These are phyloP conservation scores for Fomitopsis pinicola DNA, from an alignment of 1,284 basidiomycete species.

Conservation along the genomic window DNA sequence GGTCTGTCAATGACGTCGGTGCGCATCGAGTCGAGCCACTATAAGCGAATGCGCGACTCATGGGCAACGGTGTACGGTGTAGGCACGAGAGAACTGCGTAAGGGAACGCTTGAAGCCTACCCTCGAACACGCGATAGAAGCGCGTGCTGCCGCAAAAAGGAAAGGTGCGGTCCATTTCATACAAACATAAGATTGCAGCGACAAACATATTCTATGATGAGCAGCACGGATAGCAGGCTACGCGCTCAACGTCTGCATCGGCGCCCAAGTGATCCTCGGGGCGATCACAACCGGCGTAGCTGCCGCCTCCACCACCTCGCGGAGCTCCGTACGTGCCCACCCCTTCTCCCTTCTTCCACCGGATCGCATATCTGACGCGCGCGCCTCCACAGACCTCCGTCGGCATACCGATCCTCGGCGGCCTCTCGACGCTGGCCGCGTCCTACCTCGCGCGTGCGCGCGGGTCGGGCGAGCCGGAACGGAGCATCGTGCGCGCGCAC, in stretches of 20 bases:
- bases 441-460: constrained; percentile 66
- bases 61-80: background rate
- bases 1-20: background rate
- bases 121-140: constrained; percentile 22
- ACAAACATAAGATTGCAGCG: background rate
- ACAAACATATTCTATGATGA: background rate
- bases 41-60: background rate
- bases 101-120: constrained; percentile 30
- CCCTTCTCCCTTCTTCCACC: background rate
- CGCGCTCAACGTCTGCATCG: constrained; percentile 51
- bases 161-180: constrained; percentile 17
- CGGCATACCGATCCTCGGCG: constrained; percentile 37
- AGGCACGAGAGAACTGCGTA: constrained; percentile 19
- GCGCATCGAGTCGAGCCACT: background rate
- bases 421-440: constrained; percentile 58
- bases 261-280: constrained; percentile 56
- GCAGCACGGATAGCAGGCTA: constrained; percentile 45
- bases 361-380: background rate
- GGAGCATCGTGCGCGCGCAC: constrained; percentile 45
- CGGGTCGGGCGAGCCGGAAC: constrained; percentile 64
- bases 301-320: constrained; percentile 38
- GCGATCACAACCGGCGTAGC: constrained; percentile 65
- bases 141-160: constrained; percentile 16
- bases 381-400: constrained; percentile 24
- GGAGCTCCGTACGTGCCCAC: background rate